Percentiles rank a stretch among this genome's conserved stretches.
Evolutionary conservation across 75 land plant species (phyloP).

Genomic region (Larix kaempferi): DNA sequence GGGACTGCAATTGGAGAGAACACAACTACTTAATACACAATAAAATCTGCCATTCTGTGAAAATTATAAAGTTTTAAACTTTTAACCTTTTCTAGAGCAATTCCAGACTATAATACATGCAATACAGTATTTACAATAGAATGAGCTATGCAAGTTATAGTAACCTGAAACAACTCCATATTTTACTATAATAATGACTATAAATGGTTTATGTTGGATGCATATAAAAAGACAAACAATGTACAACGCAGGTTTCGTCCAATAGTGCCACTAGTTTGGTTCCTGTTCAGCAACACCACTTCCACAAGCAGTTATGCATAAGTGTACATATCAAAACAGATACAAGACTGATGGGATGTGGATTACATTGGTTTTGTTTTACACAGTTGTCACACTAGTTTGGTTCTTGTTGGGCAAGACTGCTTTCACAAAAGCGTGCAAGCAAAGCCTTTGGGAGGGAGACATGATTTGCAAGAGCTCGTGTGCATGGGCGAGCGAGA

Average conservation of each 20-base stretch:
- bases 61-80: background rate
- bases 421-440: too few relatives aligned
- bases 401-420: too few relatives aligned
- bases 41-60: background rate
- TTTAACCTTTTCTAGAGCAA: background rate
- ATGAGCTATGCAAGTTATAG: background rate
- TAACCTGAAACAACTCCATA: background rate
- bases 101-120: background rate
- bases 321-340: too few relatives aligned
- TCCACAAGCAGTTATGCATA: too few relatives aligned
- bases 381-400: too few relatives aligned
- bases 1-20: conserved; percentile 39
- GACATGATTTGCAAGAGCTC: too few relatives aligned
- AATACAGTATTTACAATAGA: background rate
- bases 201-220: background rate
- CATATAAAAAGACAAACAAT: background rate
- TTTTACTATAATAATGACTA: background rate
- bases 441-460: too few relatives aligned
- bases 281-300: too few relatives aligned
- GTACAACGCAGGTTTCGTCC: background rate
- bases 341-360: too few relatives aligned
- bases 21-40: background rate
- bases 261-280: background rate
- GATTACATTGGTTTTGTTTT: too few relatives aligned
- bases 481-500: too few relatives aligned